These are phyloP conservation scores for Olyra latifolia DNA, from an alignment of 176 grass and related monocot genomes.

Conservation along the genomic window DNA sequence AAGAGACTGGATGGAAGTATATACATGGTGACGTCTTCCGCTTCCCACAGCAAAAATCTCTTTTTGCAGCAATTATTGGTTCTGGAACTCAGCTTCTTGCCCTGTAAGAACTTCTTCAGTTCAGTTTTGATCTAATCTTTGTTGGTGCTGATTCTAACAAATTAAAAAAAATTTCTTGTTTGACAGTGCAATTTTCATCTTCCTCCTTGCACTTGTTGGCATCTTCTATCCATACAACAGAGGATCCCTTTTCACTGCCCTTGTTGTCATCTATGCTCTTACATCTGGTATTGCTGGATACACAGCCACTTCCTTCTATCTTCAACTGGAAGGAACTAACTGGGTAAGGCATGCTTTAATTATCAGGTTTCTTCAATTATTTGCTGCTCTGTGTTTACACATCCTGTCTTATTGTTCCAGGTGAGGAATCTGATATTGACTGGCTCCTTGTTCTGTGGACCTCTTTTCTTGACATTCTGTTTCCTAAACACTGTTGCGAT, in stretches of 20 bases:
- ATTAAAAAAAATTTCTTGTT: conserved; percentile 19
- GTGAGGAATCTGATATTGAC: conserved; percentile 92
- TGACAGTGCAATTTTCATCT: conserved; percentile 82
- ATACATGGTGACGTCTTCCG: conserved; percentile 87
- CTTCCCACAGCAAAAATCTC: conserved; percentile 72
- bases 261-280: conserved; percentile 91
- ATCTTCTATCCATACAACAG: conserved; percentile 96
- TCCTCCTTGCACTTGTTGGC: conserved; percentile 82
- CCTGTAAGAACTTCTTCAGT: conserved; percentile 60
- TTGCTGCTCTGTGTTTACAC: conserved; percentile 23
- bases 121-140: conserved; percentile 28
- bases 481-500: conserved; percentile 96
- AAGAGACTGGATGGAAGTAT: conserved; percentile 98
- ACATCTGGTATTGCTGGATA: conserved; percentile 96
- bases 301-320: conserved; percentile 84
- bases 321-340: conserved; percentile 88
- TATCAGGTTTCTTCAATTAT: conserved; percentile 9
- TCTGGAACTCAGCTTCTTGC: conserved; percentile 95
- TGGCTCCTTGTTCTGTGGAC: conserved; percentile 87
- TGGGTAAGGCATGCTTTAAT: conserved; percentile 63
- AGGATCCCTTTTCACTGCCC: conserved; percentile 94
- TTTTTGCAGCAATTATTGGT: conserved; percentile 82
- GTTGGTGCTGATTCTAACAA: background rate
- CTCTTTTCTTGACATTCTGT: conserved; percentile 90
- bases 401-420: conserved; percentile 45